Base-by-base conservation (phyloP, 257 asterid genomes). In the Apocynum venetum region DNA sequence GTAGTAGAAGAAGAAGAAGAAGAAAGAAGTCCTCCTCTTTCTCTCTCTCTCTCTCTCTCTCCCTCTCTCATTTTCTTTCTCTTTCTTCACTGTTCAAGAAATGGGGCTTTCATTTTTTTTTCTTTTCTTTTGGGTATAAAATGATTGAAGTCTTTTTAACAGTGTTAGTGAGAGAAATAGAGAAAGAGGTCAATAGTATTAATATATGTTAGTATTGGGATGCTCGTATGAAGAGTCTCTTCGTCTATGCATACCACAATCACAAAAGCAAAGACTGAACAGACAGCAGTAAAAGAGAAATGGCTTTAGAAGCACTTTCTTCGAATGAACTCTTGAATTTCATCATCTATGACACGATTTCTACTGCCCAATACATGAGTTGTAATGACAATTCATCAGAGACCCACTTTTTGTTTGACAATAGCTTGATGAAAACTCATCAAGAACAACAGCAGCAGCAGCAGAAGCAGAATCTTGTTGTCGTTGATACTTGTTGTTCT, bases 221-320 rank as follows among this genome's bases (percentile, higher is more conserved):
- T 41, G 52, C 88, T 86, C 94, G 79, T 84, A 68, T 20, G 64
- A 55, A 35, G 49, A 72, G 77, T 78, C 80, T 70, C 52, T 56
- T 70, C 53, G 49, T 66, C 71, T 67, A 75, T 79, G 76, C 81
- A 83, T 72, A 72, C 84, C 84, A 89, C 81, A 55, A 25, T 25
- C 31, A 25, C 61, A 55, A 46, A 8, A 77, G 84, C 82, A 81
- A 25, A 78, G 80, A 57, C 79, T 48, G 77, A 71, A 70, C 47
- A 57, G 51, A 17, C 71, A 71, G 25, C 66, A 72, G 72, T 55
- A 75, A 49, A 72, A 44, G 12, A 51, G 56, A 36, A 40, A 89
- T 89, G 96, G 96, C 98, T 79, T 82, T 94, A 19, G 96, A 93
- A 87, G 83, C 98, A 55, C 96, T 95, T 78, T 91, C 98, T 52